Percentiles rank a stretch among this genome's conserved stretches.
Conservation (phyloP, 73 alveolate species). For the Tetrahymena borealis region DNA sequence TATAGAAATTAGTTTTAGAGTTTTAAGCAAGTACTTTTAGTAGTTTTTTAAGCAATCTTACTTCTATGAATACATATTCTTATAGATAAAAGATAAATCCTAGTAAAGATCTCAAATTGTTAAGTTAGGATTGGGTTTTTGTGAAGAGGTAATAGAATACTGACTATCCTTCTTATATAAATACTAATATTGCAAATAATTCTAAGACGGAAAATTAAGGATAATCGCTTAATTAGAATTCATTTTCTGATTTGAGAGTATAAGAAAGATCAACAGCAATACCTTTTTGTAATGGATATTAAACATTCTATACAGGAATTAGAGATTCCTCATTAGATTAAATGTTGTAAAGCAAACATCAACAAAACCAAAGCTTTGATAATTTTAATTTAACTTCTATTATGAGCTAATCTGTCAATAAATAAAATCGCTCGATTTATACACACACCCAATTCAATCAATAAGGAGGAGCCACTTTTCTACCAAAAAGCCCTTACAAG, state of each 20-base stretch:
- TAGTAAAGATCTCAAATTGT: neutral
- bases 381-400: neutral
- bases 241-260: neutral
- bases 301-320: neutral
- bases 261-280: neutral
- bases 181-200: neutral
- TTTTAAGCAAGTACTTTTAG: too few species aligned
- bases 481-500: neutral
- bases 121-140: neutral
- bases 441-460: neutral
- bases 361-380: neutral
- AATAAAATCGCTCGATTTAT: neutral
- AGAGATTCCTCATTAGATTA: neutral
- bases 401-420: neutral
- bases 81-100: neutral
- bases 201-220: neutral
- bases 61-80: neutral
- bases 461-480: neutral
- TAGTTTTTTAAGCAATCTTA: too few species aligned
- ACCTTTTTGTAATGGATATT: neutral
- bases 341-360: neutral
- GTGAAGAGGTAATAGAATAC: neutral
- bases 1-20: too few species aligned
- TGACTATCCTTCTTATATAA: neutral
- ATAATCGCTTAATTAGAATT: neutral